Conservation (phyloP, 78 protist species). For the Chrysochromulina tobinii region DNA sequence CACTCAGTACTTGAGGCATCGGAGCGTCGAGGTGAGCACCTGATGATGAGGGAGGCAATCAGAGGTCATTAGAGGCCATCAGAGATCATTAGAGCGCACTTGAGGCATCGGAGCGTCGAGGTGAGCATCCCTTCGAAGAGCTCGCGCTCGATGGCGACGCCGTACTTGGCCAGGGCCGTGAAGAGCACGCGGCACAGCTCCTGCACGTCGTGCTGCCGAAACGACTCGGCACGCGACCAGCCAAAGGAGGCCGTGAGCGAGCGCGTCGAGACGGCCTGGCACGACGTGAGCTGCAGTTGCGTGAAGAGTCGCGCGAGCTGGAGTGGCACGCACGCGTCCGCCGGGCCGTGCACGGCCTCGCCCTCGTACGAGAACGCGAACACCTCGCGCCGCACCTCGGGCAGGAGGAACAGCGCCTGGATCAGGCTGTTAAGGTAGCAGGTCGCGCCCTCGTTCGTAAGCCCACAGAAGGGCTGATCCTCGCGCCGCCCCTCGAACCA, state of each 20-base stretch:
- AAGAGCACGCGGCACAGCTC: conserved; percentile 51
- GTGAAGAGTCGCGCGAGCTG: conserved; percentile 4
- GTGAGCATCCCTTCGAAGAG: not conserved
- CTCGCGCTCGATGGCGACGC: not conserved
- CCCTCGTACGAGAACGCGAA: not conserved
- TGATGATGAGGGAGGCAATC: too few species aligned
- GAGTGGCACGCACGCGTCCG: not conserved
- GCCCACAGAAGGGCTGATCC: conserved; percentile 20
- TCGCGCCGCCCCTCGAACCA: too few species aligned
- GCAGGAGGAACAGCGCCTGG: conserved; percentile 62
- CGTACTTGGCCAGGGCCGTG: not conserved
- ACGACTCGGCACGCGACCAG: not conserved
- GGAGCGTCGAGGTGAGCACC: not conserved
- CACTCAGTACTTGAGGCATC: not conserved
- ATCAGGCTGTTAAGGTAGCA: conserved; percentile 75
- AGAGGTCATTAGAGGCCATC: too few species aligned
- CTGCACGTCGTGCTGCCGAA: conserved; percentile 60
- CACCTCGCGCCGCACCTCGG: conserved; percentile 50
- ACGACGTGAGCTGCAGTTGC: not conserved
- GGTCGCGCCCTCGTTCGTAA: conserved; percentile 71
- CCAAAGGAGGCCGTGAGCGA: not conserved
- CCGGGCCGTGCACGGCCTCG: not conserved
- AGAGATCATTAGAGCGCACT: too few species aligned
- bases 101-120: not conserved
- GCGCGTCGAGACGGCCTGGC: not conserved